Percentiles rank a stretch among this genome's conserved stretches.
Conservation (phyloP, 352 stramenopile species). For the Pythium apleroticum region DNA sequence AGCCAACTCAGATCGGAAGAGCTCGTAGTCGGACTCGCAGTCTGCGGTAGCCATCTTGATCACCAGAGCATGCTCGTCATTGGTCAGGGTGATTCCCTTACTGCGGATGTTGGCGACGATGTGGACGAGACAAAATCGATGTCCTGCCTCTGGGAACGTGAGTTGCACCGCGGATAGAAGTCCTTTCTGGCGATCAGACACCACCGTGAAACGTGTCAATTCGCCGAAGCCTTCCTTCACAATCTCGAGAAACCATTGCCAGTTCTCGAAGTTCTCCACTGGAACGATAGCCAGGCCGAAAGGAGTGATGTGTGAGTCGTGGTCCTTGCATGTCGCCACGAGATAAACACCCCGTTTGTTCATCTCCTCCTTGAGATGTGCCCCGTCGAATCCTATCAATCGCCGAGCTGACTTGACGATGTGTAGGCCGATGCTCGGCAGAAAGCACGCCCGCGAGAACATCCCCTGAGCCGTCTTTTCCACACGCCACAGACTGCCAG, state of each 20-base stretch:
- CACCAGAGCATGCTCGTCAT: neutral
- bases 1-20: neutral
- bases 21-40: neutral
- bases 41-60: neutral
- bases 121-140: constrained; percentile 5
- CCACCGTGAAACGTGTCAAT: neutral
- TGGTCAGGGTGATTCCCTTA: neutral
- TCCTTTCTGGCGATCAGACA: constrained; percentile 5
- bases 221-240: neutral
- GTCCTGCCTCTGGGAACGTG: neutral
- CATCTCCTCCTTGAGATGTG: neutral
- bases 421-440: neutral
- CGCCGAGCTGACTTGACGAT: neutral
- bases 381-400: neutral
- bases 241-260: neutral
- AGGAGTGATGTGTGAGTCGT: neutral
- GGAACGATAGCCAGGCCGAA: neutral
- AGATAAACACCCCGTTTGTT: neutral
- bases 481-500: neutral
- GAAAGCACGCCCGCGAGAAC: neutral
- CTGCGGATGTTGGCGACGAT: neutral
- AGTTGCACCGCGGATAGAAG: neutral
- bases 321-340: neutral
- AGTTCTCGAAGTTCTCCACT: neutral
- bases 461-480: neutral